Conservation (phyloP, 2,329 filamentous ascomycete species). For the Colletotrichum sublineola region DNA sequence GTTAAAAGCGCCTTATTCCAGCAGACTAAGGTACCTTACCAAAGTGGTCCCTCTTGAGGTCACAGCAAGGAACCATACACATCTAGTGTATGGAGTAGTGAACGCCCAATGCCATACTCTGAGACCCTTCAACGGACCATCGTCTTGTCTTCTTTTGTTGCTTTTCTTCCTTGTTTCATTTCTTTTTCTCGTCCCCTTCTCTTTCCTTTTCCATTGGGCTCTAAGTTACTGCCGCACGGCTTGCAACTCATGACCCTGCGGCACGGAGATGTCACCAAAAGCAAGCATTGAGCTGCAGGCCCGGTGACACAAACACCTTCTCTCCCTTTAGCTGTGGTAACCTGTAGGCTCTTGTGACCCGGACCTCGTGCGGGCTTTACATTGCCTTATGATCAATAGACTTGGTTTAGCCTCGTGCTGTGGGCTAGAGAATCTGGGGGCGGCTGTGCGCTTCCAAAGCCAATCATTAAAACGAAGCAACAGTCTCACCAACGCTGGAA, state of each 20-base stretch:
- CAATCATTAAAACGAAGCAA: constrained; percentile 15
- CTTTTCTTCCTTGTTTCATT: background rate
- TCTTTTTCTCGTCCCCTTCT: too few relatives aligned
- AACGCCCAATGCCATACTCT: too few relatives aligned
- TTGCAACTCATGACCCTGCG: constrained; percentile 10
- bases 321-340: background rate
- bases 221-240: constrained; percentile 2
- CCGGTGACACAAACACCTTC: background rate
- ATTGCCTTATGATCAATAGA: background rate
- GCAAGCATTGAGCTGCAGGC: constrained; percentile 18
- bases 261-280: constrained; percentile 8
- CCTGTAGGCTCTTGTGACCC: background rate
- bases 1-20: constrained; percentile 2
- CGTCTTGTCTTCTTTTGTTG: background rate
- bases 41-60: background rate
- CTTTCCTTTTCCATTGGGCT: constrained; percentile 4
- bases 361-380: background rate
- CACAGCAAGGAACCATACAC: background rate
- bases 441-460: constrained; percentile 36
- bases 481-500: background rate
- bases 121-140: constrained; percentile 21
- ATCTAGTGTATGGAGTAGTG: too few relatives aligned
- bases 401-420: background rate
- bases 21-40: background rate
- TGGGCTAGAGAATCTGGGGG: constrained; percentile 2